Evolutionary conservation across 2,329 filamentous ascomycete species (phyloP), one percentile per base, ranked within the genome.

Genomic region (Neopestalotiopsis rosae): DNA sequence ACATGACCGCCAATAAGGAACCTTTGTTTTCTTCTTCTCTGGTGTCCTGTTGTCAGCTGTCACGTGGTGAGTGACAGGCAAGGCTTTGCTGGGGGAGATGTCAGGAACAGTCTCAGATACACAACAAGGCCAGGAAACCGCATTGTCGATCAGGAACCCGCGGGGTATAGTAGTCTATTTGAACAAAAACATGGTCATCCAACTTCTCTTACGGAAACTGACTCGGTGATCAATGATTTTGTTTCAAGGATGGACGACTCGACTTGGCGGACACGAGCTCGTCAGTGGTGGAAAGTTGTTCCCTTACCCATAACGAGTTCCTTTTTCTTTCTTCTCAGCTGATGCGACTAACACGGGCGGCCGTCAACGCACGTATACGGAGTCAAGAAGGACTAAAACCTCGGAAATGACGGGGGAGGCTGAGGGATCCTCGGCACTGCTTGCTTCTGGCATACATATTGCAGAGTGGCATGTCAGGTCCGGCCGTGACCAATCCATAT

Each of bases 211-310:
- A n/a, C 45, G 45, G 45, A 10, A 20, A 9, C 6, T 20, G 6
- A 52, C 9, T 10, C 4, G 3, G n/a, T n/a, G n/a, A 9, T n/a
- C 9, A 2, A 12, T 6, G 24, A 28, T 13, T 59, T 14, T 24
- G 30, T 59, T 30, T 34, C 57, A 30, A 30, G 57, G 9, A 30
- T 59, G 57, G 57, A 12, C 6, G 24, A 34, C 28, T 14, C 30
- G 30, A 59, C 3, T 12, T 14, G 6, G 5, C 45, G 24, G 38
- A 34, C 7, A 52, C 40, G n/a, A 34, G 20, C 7, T 40, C 40
- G 38, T 65, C 32, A 65, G 62, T 65, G 62, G 62, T 65, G 62
- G 62, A 65, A 62, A 62, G 30, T 24, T 62, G 57, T 24, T 9
- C 12, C 24, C 4, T 59, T 28, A 34, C 24, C 57, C 32, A 9